phyloP scores from a whole-genome alignment of 2,329 filamentous ascomycete genomes.

The Colletotrichum cordylinicola region DNA sequence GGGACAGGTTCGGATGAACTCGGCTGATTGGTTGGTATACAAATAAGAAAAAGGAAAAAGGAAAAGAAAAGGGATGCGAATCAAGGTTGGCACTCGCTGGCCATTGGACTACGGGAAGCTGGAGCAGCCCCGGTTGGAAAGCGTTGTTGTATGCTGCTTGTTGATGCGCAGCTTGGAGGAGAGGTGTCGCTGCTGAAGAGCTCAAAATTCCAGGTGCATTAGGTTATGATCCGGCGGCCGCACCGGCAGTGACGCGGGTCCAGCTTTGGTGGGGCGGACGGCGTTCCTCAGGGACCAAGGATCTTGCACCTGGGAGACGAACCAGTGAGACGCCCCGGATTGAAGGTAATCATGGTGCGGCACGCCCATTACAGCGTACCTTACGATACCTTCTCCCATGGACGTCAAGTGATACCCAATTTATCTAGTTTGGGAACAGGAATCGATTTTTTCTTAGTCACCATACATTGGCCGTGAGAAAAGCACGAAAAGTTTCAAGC shows the following conservation, averaged over 20 bases:
- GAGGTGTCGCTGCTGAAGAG: constrained; percentile 3
- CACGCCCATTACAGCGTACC: background rate
- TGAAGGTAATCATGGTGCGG: background rate
- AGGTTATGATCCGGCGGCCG: background rate
- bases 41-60: constrained; percentile 6
- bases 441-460: background rate
- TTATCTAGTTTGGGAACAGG: background rate
- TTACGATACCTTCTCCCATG: background rate
- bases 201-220: constrained; percentile 14
- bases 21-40: constrained; percentile 3
- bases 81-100: constrained; percentile 13
- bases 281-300: background rate
- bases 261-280: constrained; percentile 18
- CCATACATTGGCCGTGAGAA: background rate
- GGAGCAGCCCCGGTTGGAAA: constrained; percentile 9
- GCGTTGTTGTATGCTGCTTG: background rate
- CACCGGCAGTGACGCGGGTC: background rate
- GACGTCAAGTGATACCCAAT: background rate
- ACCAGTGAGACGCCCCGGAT: background rate
- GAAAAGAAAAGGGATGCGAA: constrained; percentile 6
- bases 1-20: background rate
- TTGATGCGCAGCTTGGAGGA: background rate
- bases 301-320: background rate
- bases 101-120: constrained; percentile 14
- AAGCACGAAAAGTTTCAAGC: background rate